Evolutionary conservation across 495 filamentous ascomycete genomes (phyloP), one percentile per base, ranked within the genome.

Genomic region (Podospora australis): DNA sequence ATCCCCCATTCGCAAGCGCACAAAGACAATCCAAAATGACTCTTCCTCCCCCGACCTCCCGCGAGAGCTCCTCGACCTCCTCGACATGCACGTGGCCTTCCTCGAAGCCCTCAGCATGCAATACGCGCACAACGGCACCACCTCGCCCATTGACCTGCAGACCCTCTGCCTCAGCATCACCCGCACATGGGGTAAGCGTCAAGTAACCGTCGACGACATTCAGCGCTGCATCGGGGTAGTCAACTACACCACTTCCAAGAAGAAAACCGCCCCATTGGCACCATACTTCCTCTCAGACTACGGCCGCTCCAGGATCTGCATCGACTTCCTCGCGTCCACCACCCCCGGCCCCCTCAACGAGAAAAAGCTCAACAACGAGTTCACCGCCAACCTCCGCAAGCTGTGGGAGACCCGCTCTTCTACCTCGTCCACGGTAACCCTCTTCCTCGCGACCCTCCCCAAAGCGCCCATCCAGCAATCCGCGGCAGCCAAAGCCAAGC

Each of bases 71-170:
- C 49, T 74, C 50, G 72, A 77, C 49, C 70, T 85, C 38, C 62
- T 80, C 44, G 63, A 72, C 42, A 65, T 84, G 4, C 73, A 82
- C 54, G 61, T 71, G 23, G 67, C 78, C 40, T 78, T 84, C 46
- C 70, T 83, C 47, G 75, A 74, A 39, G 73, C 80, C 16, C 63
- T 83, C 16, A 75, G 70, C 16, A 59, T 83, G 43, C 75, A 82
- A 48, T 73, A 74, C 48, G 80, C 79, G 0, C 84, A 88, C 66
- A 78, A 85, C 67, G 81, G 82, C 55, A 67, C 70, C 7, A 58
- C 71, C 29, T 72, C 76, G 0, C 80, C 83, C 8, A 72, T 73
- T 29, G 80, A 86, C 57, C 54, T 86, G 23, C 70, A 70, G n/a
- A 61, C 57, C 2, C 63, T 87, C 6, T 73, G 68, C 29, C 72